A percentile compares a stretch with the other conserved stretches of the same genome.
These are phyloP conservation scores for Globisporangium spiculum DNA, from an alignment of 352 stramenopile genomes.

Conservation along the genomic window DNA sequence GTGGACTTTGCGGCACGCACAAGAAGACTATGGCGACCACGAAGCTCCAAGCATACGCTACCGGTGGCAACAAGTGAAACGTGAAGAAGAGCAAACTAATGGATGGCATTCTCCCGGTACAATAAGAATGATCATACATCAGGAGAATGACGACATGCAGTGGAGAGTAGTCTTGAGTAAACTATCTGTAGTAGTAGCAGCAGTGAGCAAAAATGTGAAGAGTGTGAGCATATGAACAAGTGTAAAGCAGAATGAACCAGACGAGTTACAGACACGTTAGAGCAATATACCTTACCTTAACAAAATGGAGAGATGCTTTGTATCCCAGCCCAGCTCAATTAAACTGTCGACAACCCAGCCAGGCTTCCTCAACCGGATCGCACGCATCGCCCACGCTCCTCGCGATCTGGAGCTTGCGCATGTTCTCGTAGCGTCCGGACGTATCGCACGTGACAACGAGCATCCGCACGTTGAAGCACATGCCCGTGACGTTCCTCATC, in stretches of 20 bases:
- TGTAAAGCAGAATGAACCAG: neutral
- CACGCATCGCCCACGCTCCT: constrained; percentile 10
- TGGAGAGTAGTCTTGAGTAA: neutral
- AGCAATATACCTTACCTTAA: neutral
- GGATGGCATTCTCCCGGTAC: neutral
- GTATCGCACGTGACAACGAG: constrained; percentile 33
- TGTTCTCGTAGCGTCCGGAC: constrained; percentile 17
- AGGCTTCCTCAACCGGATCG: constrained; percentile 13
- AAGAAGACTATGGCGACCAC: constrained; percentile 15
- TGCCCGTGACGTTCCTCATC: constrained; percentile 23
- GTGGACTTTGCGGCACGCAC: constrained; percentile 46
- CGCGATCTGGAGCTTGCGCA: constrained; percentile 30
- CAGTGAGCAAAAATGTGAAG: constrained; percentile 3
- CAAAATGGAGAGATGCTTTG: neutral
- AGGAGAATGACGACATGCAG: neutral
- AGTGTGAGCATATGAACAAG: neutral
- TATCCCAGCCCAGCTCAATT: neutral
- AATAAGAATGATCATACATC: neutral
- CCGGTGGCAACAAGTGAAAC: neutral
- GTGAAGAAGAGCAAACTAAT: neutral
- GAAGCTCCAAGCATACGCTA: neutral
- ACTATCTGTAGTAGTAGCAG: neutral
- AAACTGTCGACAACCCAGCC: constrained; percentile 10
- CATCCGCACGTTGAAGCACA: constrained; percentile 38
- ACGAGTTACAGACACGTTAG: neutral